Base-by-base conservation (phyloP, 495 filamentous ascomycete species). In the Lichenothelia convexa region DNA sequence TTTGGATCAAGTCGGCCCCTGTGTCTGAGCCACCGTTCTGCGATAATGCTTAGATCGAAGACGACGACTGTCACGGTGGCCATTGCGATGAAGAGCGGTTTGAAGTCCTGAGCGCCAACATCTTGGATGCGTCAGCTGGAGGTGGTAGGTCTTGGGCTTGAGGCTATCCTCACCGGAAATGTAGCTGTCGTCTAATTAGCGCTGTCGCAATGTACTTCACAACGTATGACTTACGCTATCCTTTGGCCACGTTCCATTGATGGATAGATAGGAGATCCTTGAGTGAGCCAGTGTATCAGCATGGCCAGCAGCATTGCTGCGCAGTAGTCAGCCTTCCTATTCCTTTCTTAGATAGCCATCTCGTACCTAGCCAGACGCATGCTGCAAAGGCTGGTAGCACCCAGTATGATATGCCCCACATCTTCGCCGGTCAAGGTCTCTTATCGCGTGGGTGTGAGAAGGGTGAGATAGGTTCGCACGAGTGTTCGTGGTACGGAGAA, bases 41-140 rank as follows among this genome's bases (percentile, higher is more conserved):
- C 55, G 20, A 75, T 56, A 42, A 97, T 82, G 8, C 79, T 71
- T 18, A 87, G 57, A 61, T 93, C 81, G 39, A 97, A 71, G 42
- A 83, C 78, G 22, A 93, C 61, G 35, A 84, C 81, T 13, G 80
- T 86, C 15, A 93, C 61, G 8, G 65, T 60, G 57, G 74, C 76
- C 37, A 84, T 84, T 8, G 73, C 62, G 40, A 97, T 71, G 62
- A 97, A 97, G 1, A 95, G 62, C 0, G 89, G 89, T 43, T 93
- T 83, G 2, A 93, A 60, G 0, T 61, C 59, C 18, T 62, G 50
- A 0, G 78, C 77, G 41, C 84, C 89, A 19, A 93, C 64, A 56
- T 94, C 84, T 44, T 40, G 42, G 18, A 52, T 50, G 35, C 47
- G 50, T n/a, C 24, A 41, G 22, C 2, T 23, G 21, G 22, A 35